Percentiles rank a stretch among this genome's conserved stretches.
These are phyloP conservation scores for Phaeosphaeria sp. DNA, from an alignment of 2,329 filamentous ascomycete genomes.

Conservation along the genomic window DNA sequence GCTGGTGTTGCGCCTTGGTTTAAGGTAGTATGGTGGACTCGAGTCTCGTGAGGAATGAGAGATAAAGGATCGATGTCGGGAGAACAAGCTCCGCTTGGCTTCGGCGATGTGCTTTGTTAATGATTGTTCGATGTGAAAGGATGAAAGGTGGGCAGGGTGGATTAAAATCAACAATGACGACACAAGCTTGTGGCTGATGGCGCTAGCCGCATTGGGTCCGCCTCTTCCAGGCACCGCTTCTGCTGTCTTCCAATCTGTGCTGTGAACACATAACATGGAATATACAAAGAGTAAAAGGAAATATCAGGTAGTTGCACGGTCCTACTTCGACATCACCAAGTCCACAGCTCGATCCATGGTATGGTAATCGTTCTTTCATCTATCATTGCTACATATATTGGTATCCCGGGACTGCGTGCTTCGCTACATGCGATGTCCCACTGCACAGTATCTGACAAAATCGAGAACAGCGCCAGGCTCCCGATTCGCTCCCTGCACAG, in stretches of 20 bases:
- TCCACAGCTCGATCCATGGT: background rate
- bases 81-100: background rate
- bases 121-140: background rate
- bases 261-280: slow-evolving; percentile 18
- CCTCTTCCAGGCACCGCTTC: slow-evolving; percentile 16
- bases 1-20: background rate
- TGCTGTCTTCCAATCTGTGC: slow-evolving; percentile 12
- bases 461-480: slow-evolving; percentile 1
- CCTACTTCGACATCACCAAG: background rate
- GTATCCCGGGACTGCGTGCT: background rate
- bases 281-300: background rate
- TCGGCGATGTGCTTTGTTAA: slow-evolving; percentile 2
- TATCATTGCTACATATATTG: background rate
- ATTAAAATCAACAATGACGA: slow-evolving; percentile 29
- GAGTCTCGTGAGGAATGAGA: background rate
- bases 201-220: slow-evolving; percentile 19
- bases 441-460: background rate
- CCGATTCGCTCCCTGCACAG: background rate
- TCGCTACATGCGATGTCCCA: background rate
- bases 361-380: background rate
- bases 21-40: background rate
- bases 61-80: background rate
- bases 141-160: background rate
- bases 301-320: background rate
- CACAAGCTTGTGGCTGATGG: slow-evolving; percentile 26